Evolutionary conservation across 441 rosid genomes (phyloP), one percentile per base, ranked within the genome.

Genomic region (Capsella rubella): DNA sequence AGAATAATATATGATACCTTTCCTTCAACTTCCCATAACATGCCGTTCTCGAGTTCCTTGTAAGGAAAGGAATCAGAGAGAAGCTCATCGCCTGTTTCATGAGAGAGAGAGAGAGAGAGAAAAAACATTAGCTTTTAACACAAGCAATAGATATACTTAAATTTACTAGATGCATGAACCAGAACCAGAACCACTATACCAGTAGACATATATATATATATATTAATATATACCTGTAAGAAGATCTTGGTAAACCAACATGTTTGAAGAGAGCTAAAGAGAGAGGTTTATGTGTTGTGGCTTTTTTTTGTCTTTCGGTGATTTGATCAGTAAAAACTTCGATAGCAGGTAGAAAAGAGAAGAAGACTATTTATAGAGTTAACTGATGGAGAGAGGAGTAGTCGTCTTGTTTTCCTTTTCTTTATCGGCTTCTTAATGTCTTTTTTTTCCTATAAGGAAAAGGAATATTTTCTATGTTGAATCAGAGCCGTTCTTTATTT

Each of bases 21-120:
- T 64, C 98, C 96, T 31, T 90, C 90, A 16, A 88, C 97, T 83
- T 93, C 96, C 97, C 96, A 90, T 43, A 93, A 63, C 18, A 84
- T 71, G 25, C 93, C 96, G 47, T 91, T 85, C 35, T 82, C 79
- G 55, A 85, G 79, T 81, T 93, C 97, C 83, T 84, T 85, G 91
- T 90, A 86, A 1, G 87, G 84, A 77, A 89, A 93, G 3, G 95
- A 93, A 78, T 91, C 97, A 9, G 96, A 91, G 79, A 91, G 88
- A 76, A 93, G 95, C 87, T 93, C 97, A 62, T 91, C 97, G 29
- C 90, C 97, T 91, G 78, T 71, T 31, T 72, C 7, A 12, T 28
- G 1, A 61, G 25, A 21, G 25, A 21, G 25, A 40, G 80, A 16
- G 59, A 70, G 32, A 47, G 6, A 31, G 32, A 56, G 37, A 14